A percentile compares a stretch with the other conserved stretches of the same genome.
phyloP scores from a whole-genome alignment of 139 green algal genomes.

The Marvania coccoides region DNA sequence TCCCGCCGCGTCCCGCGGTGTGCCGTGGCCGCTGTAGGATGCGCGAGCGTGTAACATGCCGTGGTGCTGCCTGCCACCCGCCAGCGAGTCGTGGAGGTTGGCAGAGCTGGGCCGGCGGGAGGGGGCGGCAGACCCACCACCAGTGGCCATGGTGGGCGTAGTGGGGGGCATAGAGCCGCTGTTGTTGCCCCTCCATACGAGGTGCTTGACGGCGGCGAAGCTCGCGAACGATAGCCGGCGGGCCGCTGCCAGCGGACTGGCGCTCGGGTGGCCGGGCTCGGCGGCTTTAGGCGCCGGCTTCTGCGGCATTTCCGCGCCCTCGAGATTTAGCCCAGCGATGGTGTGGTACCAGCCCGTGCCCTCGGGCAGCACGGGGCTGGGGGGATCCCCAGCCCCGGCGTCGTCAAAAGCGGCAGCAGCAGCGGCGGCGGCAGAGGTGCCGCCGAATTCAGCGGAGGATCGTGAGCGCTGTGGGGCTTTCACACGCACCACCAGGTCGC shows the following conservation, averaged over 20 bases:
- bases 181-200: not conserved
- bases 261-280: not conserved
- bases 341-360: not conserved
- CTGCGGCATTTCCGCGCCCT: slow-evolving; percentile 2
- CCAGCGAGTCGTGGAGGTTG: not conserved
- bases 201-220: not conserved
- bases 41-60: too few relatives aligned
- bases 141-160: too few relatives aligned
- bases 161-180: too few relatives aligned
- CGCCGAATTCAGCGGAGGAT: too few relatives aligned
- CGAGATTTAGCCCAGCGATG: slow-evolving; percentile 9
- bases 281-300: not conserved
- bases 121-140: not conserved
- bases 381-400: not conserved
- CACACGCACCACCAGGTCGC: not conserved
- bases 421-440: too few relatives aligned
- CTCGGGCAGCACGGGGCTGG: not conserved
- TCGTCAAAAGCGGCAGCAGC: not conserved
- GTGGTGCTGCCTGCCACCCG: too few relatives aligned
- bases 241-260: not conserved
- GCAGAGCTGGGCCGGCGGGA: not conserved
- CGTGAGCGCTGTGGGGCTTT: too few relatives aligned
- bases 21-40: too few relatives aligned
- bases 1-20: not conserved
- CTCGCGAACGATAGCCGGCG: not conserved